Percentiles rank a stretch among this genome's conserved stretches.
Evolutionary conservation across 2,329 filamentous ascomycete species (phyloP).

Genomic region (Diaporthe nobilis): DNA sequence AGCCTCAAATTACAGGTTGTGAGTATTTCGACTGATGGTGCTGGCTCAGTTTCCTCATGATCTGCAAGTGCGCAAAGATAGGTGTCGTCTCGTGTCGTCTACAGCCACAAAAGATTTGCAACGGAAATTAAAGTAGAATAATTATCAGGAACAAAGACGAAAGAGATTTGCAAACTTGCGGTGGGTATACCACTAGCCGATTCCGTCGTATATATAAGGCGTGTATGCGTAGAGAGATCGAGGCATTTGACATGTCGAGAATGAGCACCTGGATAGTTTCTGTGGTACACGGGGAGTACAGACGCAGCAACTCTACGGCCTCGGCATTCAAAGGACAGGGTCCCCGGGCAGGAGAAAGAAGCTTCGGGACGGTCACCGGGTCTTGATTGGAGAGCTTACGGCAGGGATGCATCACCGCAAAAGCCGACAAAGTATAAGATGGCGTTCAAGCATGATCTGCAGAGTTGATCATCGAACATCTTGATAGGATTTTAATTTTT

Average conservation of each 20-base stretch:
- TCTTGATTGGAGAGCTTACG: not conserved
- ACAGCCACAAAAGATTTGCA: not conserved
- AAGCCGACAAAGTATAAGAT: slow-evolving; percentile 19
- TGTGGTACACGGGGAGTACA: too few relatives aligned
- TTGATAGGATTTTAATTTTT: not conserved
- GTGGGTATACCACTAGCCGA: too few relatives aligned
- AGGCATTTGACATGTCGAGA: not conserved
- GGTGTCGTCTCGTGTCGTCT: not conserved
- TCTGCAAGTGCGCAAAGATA: not conserved
- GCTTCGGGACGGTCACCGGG: not conserved
- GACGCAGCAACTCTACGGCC: not conserved
- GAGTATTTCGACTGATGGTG: not conserved
- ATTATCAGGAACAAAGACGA: too few relatives aligned
- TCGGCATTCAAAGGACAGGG: not conserved
- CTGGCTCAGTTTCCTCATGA: not conserved
- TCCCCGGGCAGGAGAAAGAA: not conserved
- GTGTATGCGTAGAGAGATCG: not conserved
- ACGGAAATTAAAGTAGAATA: not conserved
- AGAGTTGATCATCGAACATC: not conserved
- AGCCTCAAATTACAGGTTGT: not conserved
- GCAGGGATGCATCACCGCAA: not conserved
- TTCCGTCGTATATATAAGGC: not conserved
- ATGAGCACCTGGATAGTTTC: not conserved
- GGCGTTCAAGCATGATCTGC: slow-evolving; percentile 3
- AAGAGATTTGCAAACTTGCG: not conserved